phyloP scores from a whole-genome alignment of 2,329 filamentous ascomycete species.

The Colletotrichum sp. region DNA sequence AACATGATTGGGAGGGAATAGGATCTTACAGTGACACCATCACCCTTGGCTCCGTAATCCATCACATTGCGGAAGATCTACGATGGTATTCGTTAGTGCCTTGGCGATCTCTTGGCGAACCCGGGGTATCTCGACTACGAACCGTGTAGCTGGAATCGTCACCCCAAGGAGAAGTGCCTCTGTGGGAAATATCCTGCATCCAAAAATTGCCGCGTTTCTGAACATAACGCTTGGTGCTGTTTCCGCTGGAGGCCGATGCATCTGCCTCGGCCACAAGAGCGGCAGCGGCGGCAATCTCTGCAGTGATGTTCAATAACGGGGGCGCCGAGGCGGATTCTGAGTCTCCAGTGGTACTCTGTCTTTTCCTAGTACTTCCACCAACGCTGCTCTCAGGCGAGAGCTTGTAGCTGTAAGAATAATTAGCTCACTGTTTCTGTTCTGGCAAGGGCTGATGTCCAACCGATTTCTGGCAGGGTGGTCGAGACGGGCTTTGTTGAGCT shows the following conservation, averaged over 20 bases:
- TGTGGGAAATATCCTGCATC: neutral
- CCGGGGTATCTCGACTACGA: neutral
- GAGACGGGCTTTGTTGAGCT: neutral
- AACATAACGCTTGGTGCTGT: neutral
- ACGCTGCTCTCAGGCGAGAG: neutral
- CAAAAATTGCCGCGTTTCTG: neutral
- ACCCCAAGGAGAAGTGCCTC: neutral
- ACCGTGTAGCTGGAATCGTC: neutral
- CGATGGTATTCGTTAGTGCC: neutral
- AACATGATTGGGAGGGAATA: neutral
- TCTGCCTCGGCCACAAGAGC: neutral
- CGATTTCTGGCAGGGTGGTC: neutral
- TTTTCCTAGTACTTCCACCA: neutral
- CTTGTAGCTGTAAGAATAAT: neutral
- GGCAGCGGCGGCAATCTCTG: neutral
- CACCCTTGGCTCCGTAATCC: constrained; percentile 60
- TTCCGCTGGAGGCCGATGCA: neutral
- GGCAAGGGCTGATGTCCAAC: neutral
- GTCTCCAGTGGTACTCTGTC: neutral
- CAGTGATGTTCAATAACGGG: neutral
- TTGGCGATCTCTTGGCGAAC: neutral
- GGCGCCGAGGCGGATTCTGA: neutral
- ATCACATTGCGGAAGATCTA: constrained; percentile 7
- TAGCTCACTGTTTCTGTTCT: neutral
- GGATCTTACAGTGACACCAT: constrained; percentile 60